Percentiles rank a stretch among this genome's conserved stretches.
Evolutionary conservation across 371 early-diverging fungal species (phyloP).

Genomic region (Mucor plumbeus): DNA sequence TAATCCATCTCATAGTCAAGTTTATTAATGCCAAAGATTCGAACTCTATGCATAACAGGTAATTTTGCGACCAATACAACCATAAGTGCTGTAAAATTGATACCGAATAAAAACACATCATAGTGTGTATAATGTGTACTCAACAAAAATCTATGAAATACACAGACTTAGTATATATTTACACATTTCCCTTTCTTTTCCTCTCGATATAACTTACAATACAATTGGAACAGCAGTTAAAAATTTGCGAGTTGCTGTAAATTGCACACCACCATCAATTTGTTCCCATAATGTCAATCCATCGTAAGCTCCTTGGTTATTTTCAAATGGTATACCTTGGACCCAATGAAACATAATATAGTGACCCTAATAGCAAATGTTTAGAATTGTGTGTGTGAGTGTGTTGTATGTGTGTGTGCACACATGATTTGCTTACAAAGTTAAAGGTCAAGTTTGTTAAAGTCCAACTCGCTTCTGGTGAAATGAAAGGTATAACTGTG

Average conservation of each 20-base stretch:
- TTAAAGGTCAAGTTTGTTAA: slow-evolving; percentile 92
- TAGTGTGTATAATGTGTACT: slow-evolving; percentile 96
- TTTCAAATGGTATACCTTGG: slow-evolving; percentile 93
- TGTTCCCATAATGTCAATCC: slow-evolving; percentile 97
- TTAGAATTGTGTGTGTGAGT: neutral
- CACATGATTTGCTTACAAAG: slow-evolving; percentile 61
- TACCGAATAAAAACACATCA: slow-evolving; percentile 80
- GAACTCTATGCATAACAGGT: slow-evolving; percentile 91
- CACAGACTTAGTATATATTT: neutral
- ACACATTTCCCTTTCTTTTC: neutral
- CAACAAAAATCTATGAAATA: slow-evolving; percentile 80
- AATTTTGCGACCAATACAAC: slow-evolving; percentile 92
- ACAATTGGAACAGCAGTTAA: slow-evolving; percentile 88
- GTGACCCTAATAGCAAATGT: slow-evolving; percentile 64
- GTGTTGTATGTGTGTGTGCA: neutral
- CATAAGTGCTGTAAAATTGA: slow-evolving; percentile 82
- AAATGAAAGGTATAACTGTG: slow-evolving; percentile 87
- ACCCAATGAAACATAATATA: slow-evolving; percentile 96
- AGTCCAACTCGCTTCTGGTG: slow-evolving; percentile 94
- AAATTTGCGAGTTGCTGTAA: slow-evolving; percentile 95
- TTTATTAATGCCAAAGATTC: slow-evolving; percentile 86
- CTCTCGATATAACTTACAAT: slow-evolving; percentile 69
- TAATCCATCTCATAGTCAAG: slow-evolving; percentile 51
- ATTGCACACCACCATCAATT: slow-evolving; percentile 93
- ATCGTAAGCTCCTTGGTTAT: slow-evolving; percentile 91